Conservation (phyloP, 139 green algal species). For the Eudorina sp. region DNA sequence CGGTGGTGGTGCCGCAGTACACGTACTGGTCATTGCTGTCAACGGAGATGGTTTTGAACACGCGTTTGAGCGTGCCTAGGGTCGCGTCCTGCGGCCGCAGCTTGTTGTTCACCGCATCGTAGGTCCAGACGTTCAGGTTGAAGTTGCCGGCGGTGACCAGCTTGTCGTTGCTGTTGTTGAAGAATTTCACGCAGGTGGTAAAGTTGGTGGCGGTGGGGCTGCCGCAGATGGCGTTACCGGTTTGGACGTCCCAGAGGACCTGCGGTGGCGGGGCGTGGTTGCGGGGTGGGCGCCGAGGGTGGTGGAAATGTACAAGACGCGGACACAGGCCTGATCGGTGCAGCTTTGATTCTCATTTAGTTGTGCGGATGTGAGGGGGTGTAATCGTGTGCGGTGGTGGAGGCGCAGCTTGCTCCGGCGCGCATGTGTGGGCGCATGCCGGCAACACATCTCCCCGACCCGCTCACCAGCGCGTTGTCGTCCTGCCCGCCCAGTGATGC, state of each 20-base stretch:
- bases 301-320: no score
- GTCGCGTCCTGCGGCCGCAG: conserved; percentile 72
- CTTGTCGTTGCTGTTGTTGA: conserved; percentile 76
- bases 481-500: conserved; percentile 88
- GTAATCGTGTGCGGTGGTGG: no score
- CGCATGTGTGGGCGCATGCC: conserved; percentile 22
- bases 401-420: no score
- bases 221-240: conserved; percentile 85
- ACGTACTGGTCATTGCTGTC: conserved; percentile 78
- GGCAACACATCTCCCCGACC: not conserved
- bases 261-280: no score
- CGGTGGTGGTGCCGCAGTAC: conserved; percentile 81
- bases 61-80: conserved; percentile 80
- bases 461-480: conserved; percentile 85
- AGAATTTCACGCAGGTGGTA: conserved; percentile 79
- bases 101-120: conserved; percentile 83
- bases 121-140: conserved; percentile 85
- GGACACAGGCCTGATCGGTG: no score
- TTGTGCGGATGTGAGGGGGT: no score
- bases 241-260: conserved; percentile 89
- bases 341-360: no score
- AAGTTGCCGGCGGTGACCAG: conserved; percentile 83
- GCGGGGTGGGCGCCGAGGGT: no score
- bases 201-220: conserved; percentile 78
- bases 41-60: conserved; percentile 74